phyloP scores from a whole-genome alignment of 345 rosid species.

The Linum tenue region DNA sequence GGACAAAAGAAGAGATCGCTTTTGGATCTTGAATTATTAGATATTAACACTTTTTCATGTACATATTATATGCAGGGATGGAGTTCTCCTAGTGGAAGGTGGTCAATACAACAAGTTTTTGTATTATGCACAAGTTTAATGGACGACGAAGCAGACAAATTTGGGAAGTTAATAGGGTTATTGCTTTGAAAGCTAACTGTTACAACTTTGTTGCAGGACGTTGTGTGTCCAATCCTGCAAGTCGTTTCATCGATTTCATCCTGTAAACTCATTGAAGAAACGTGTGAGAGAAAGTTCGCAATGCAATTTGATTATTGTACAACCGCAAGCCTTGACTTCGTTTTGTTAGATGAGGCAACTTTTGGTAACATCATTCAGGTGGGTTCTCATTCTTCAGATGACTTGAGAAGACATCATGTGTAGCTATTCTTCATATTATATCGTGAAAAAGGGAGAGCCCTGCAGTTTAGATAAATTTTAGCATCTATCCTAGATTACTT shows the following conservation, averaged over 20 bases:
- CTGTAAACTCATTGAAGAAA: slow-evolving; percentile 81
- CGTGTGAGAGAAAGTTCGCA: slow-evolving; percentile 77
- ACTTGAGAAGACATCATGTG: no score
- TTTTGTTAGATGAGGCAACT: slow-evolving; percentile 57
- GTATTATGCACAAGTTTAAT: slow-evolving; percentile 92
- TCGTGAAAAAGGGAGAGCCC: not conserved
- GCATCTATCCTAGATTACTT: no score
- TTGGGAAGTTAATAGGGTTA: slow-evolving; percentile 48
- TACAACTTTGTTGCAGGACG: slow-evolving; percentile 94
- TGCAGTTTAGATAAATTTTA: no score
- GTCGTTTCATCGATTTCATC: slow-evolving; percentile 72
- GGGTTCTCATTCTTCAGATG: slow-evolving; percentile 19
- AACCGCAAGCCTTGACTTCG: slow-evolving; percentile 69
- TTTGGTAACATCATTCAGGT: slow-evolving; percentile 81
- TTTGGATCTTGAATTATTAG: slow-evolving; percentile 33
- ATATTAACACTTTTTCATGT: slow-evolving; percentile 83
- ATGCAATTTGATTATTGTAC: slow-evolving; percentile 90
- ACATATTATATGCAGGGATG: slow-evolving; percentile 97
- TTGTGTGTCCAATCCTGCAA: slow-evolving; percentile 76
- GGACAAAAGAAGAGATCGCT: slow-evolving; percentile 64
- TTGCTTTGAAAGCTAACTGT: slow-evolving; percentile 56
- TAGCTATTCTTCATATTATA: slow-evolving; percentile 8
- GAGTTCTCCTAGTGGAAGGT: slow-evolving; percentile 81
- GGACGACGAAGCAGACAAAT: slow-evolving; percentile 90
- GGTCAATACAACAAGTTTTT: slow-evolving; percentile 79